Evolutionary conservation across 2,329 filamentous ascomycete species (phyloP).

Genomic region (Diplodia seriata): DNA sequence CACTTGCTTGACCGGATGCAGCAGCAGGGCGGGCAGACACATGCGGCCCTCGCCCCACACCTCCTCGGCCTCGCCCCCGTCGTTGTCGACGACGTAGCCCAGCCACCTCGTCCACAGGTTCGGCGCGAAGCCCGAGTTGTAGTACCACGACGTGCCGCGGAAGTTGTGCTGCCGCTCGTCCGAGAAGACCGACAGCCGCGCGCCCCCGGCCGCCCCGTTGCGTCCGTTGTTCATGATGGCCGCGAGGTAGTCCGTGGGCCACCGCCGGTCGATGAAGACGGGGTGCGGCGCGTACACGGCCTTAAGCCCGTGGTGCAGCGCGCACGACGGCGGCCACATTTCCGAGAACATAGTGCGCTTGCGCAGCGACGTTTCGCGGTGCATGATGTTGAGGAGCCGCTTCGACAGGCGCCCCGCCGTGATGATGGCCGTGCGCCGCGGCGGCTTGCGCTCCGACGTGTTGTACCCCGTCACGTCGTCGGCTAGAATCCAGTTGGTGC

Average conservation of each 20-base stretch:
- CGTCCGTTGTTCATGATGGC: conserved; percentile 64
- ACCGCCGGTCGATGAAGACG: conserved; percentile 63
- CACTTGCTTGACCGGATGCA: conserved; percentile 60
- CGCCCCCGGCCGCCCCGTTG: conserved; percentile 58
- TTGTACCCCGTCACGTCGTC: conserved; percentile 75
- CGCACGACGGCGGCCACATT: conserved; percentile 76
- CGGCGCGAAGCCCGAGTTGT: conserved; percentile 59
- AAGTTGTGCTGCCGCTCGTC: conserved; percentile 63
- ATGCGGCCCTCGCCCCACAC: conserved; percentile 55
- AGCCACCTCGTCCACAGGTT: conserved; percentile 65
- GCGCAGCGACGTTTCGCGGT: conserved; percentile 72
- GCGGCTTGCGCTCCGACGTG: conserved; percentile 60
- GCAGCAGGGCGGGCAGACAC: conserved; percentile 56
- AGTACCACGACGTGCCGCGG: conserved; percentile 61
- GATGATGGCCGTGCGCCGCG: conserved; percentile 74
- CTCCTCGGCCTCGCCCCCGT: conserved; percentile 56
- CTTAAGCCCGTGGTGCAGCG: conserved; percentile 78
- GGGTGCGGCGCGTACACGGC: conserved; percentile 71
- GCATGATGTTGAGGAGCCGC: conserved; percentile 73
- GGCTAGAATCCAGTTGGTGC: conserved; percentile 75
- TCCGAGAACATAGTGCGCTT: conserved; percentile 78
- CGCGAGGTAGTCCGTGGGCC: conserved; percentile 61
- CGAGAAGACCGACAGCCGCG: conserved; percentile 56
- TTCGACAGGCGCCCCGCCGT: conserved; percentile 73
- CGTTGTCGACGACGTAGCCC: conserved; percentile 60